These are phyloP conservation scores for Filobasidium wieringae DNA, from an alignment of 768 basidiomycete genomes.

Conservation along the genomic window DNA sequence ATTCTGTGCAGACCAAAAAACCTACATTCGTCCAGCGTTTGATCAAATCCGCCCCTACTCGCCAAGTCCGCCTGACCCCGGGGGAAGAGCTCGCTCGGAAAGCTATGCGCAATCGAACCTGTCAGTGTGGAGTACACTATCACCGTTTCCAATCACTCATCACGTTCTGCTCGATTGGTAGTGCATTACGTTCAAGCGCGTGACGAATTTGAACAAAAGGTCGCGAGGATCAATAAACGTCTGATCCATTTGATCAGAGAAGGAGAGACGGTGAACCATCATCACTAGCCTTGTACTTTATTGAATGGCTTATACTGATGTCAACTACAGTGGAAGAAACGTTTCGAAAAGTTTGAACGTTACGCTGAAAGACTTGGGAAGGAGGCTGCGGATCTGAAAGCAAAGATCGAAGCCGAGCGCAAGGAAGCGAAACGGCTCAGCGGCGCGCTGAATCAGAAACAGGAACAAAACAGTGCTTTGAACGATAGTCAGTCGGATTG, in stretches of 20 bases:
- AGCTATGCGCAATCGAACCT: constrained; percentile 78
- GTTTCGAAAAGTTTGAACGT: constrained; percentile 85
- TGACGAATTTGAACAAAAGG: constrained; percentile 81
- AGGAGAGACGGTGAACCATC: constrained; percentile 44
- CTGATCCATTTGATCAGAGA: constrained; percentile 26
- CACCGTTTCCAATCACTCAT: not conserved
- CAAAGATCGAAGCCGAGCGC: constrained; percentile 84
- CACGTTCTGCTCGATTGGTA: not conserved
- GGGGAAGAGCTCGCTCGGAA: constrained; percentile 77
- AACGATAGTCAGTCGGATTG: constrained; percentile 55
- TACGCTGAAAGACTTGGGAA: constrained; percentile 68
- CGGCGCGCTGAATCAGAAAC: constrained; percentile 62
- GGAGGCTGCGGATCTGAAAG: constrained; percentile 71
- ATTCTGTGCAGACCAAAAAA: constrained; percentile 57
- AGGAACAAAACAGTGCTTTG: constrained; percentile 64
- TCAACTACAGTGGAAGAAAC: constrained; percentile 70
- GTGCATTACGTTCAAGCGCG: constrained; percentile 50
- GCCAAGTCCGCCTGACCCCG: constrained; percentile 57
- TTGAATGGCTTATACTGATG: constrained; percentile 48
- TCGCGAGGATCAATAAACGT: constrained; percentile 24
- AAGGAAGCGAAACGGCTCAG: constrained; percentile 74
- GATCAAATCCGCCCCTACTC: constrained; percentile 61
- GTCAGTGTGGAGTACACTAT: constrained; percentile 10
- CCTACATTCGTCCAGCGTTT: constrained; percentile 78
- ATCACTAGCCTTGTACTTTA: constrained; percentile 81